Evolutionary conservation across 768 basidiomycete species (phyloP).

Genomic region (Mycena polygramma): DNA sequence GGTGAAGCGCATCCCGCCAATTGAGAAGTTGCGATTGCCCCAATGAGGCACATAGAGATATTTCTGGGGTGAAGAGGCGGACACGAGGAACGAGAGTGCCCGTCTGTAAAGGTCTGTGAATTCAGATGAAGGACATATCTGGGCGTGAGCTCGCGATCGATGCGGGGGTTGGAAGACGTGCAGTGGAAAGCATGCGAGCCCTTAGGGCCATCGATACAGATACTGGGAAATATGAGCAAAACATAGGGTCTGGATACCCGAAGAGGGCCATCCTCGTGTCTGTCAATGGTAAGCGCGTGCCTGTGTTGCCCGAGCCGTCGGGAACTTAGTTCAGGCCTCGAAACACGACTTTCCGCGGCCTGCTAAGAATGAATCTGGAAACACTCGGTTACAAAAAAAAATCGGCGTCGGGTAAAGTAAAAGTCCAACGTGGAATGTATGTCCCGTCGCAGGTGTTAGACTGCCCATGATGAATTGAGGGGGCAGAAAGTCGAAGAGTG

Average conservation of each 20-base stretch:
- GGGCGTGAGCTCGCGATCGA: too few species aligned
- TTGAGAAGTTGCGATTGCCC: background rate
- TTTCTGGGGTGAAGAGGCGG: background rate
- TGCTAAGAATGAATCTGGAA: too few species aligned
- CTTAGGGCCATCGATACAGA: background rate
- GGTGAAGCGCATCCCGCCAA: too few species aligned
- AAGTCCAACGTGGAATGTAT: too few species aligned
- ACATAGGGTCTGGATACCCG: too few species aligned
- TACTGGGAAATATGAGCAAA: background rate
- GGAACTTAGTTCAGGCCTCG: background rate
- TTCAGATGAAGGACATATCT: too few species aligned
- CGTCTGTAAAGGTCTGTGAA: background rate
- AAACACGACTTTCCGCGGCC: background rate
- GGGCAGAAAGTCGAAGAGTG: too few species aligned
- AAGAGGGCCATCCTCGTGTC: background rate
- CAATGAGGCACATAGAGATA: background rate
- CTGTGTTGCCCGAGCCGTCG: background rate
- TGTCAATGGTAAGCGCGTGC: background rate
- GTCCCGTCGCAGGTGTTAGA: too few species aligned
- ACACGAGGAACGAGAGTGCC: background rate
- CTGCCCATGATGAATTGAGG: too few species aligned
- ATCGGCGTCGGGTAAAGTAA: too few species aligned
- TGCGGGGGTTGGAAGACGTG: background rate
- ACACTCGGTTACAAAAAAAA: too few species aligned
- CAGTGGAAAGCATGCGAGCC: background rate